phyloP scores from a whole-genome alignment of 164 flowering plant species.

The Magnolia sinica region DNA sequence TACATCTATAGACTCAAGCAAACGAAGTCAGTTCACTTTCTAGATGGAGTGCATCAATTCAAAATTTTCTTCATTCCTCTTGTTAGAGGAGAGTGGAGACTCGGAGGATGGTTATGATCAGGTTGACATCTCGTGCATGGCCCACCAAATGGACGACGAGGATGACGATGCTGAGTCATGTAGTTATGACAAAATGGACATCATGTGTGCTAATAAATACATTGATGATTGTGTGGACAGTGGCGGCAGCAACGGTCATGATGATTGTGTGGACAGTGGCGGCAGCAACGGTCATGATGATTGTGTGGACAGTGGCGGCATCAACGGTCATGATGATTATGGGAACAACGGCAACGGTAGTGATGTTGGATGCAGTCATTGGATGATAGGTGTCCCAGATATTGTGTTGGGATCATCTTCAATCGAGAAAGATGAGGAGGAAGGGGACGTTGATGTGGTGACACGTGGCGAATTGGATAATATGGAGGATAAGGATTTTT shows the following conservation, averaged over 20 bases:
- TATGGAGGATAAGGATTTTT: constrained; percentile 4
- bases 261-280: background rate
- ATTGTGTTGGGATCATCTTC: background rate
- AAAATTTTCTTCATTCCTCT: background rate
- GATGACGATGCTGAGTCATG: constrained; percentile 4
- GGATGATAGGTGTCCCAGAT: background rate
- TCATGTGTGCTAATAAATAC: no score
- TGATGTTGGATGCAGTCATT: background rate
- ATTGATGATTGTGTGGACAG: background rate
- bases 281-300: background rate
- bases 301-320: background rate
- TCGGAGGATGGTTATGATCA: background rate
- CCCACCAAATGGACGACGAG: background rate
- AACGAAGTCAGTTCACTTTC: no score
- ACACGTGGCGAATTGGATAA: background rate
- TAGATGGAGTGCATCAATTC: no score
- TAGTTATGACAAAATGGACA: background rate
- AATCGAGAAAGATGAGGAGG: background rate
- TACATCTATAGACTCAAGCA: no score
- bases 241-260: background rate
- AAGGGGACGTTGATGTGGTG: background rate
- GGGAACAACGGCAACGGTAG: background rate
- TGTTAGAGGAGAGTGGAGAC: background rate
- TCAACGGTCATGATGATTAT: no score
- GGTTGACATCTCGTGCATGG: background rate